A percentile compares a stretch with the other conserved stretches of the same genome.
phyloP scores from a whole-genome alignment of 1,139 yeast species.

The Geotrichum phurueaensis region DNA sequence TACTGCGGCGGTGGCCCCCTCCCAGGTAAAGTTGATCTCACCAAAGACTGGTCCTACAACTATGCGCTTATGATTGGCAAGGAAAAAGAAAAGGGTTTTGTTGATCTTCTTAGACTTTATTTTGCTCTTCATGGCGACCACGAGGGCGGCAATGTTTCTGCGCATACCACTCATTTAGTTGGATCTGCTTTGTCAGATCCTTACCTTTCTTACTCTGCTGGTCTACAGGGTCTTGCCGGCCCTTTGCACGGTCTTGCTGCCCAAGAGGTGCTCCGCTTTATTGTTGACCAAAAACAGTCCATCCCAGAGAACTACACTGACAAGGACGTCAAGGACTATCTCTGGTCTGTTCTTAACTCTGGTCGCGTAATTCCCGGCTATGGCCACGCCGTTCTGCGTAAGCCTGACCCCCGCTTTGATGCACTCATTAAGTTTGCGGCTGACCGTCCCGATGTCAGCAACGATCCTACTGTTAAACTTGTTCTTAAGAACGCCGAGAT shows the following conservation, averaged over 20 bases:
- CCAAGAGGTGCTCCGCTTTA: constrained; percentile 95
- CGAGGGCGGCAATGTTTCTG: constrained; percentile 98
- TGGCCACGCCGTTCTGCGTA: constrained; percentile 94
- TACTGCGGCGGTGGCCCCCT: constrained; percentile 77
- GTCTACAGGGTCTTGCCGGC: constrained; percentile 95
- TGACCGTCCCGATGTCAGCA: constrained; percentile 31
- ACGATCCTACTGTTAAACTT: constrained; percentile 57
- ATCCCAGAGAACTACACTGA: constrained; percentile 67
- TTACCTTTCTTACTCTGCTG: constrained; percentile 87
- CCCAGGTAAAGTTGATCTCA: constrained; percentile 58
- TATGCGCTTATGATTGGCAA: constrained; percentile 79
- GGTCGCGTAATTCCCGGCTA: constrained; percentile 98
- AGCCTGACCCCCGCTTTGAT: constrained; percentile 95
- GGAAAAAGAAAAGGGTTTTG: constrained; percentile 72
- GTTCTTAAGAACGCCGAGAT: constrained; percentile 89
- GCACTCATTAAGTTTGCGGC: constrained; percentile 93
- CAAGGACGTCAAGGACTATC: constrained; percentile 73
- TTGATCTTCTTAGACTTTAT: constrained; percentile 88
- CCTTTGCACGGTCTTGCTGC: constrained; percentile 98
- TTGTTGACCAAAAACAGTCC: constrained; percentile 72
- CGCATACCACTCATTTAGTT: constrained; percentile 94
- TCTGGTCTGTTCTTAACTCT: constrained; percentile 85
- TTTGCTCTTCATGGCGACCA: constrained; percentile 94
- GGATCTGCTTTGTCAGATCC: constrained; percentile 95
- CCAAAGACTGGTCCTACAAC: constrained; percentile 88